phyloP scores from a whole-genome alignment of 148 eudicot species.

The Arbutus unedo region DNA sequence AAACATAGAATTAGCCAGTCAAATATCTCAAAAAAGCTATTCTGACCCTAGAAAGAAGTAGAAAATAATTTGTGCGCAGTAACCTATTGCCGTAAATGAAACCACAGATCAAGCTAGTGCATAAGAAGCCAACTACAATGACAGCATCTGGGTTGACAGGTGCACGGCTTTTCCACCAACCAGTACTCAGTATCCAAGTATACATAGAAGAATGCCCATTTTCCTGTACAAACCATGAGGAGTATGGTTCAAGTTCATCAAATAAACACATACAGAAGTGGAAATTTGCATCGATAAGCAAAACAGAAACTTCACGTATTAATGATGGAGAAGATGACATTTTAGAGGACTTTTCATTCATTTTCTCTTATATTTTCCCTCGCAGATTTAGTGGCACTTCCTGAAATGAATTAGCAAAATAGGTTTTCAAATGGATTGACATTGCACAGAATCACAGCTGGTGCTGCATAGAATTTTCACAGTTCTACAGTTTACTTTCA shows the following conservation, averaged over 20 bases:
- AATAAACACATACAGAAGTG: not conserved
- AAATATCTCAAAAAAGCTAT: conserved; percentile 10
- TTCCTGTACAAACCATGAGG: conserved; percentile 43
- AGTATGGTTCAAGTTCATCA: not conserved
- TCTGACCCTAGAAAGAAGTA: not conserved
- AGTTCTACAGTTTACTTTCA: not conserved
- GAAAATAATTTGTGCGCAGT: not conserved
- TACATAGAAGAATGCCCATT: conserved; percentile 78
- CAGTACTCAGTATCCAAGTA: conserved; percentile 89
- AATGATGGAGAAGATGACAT: not conserved
- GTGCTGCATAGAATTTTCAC: not conserved
- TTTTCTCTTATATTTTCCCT: not conserved
- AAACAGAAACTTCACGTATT: not conserved
- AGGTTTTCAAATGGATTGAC: not conserved
- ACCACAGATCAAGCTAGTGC: conserved; percentile 56
- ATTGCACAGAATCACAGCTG: not conserved
- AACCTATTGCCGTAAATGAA: conserved; percentile 85
- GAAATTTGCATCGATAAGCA: not conserved
- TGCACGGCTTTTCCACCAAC: conserved; percentile 86
- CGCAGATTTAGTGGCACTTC: not conserved
- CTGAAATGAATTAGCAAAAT: not conserved
- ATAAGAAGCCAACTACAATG: conserved; percentile 54
- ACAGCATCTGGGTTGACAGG: conserved; percentile 86
- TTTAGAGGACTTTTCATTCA: not conserved
- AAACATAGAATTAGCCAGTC: not conserved